Evolutionary conservation across 345 rosid species (phyloP), one percentile per base, ranked within the genome.

Genomic region (Limnanthes douglasii): DNA sequence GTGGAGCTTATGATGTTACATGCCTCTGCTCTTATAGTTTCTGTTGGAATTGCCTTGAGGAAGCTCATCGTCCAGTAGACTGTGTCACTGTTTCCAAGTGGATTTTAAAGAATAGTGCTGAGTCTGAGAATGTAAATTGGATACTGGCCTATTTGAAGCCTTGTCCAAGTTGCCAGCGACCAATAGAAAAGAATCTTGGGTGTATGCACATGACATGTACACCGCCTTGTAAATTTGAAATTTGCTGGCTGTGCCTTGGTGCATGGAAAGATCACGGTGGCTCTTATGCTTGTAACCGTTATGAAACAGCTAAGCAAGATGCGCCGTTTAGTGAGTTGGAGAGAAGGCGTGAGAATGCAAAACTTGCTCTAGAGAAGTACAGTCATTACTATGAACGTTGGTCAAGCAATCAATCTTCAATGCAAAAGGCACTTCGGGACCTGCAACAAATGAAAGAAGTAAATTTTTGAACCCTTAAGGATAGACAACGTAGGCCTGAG

Each of bases 211-310:
- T 65, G 62, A 21, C 21, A 0, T 64, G 70, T 18, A 17, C 9
- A 10, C 17, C 26, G 2, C 57, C 48, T 12, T 59, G 65, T 28
- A 0, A 8, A 0, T 24, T 18, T 26, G 15, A 46, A 0, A 54
- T 64, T 36, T 64, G 70, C 59, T 64, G 70, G 70, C 2, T 50
- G 1, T 64, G 66, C 24, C 62, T 64, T 14, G 6, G 13, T 10
- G 21, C 26, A 4, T 50, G 34, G 43, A 1, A 2, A 0, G 17
- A 15, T 4, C 46, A 49, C 26, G 20, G 23, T 11, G 1, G 5
- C n/a, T 21, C 9, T 1, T 13, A 13, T 6, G 1, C 21, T n/a
- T 47, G 32, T 11, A 15, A 31, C n/a, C 3, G 30, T 3, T 26
- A 26, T 26, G n/a, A 26, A 6, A 6, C 2, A 6, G n/a, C 3